Evolutionary conservation across 2,329 filamentous ascomycete genomes (phyloP).

Genomic region (Fusarium musae): DNA sequence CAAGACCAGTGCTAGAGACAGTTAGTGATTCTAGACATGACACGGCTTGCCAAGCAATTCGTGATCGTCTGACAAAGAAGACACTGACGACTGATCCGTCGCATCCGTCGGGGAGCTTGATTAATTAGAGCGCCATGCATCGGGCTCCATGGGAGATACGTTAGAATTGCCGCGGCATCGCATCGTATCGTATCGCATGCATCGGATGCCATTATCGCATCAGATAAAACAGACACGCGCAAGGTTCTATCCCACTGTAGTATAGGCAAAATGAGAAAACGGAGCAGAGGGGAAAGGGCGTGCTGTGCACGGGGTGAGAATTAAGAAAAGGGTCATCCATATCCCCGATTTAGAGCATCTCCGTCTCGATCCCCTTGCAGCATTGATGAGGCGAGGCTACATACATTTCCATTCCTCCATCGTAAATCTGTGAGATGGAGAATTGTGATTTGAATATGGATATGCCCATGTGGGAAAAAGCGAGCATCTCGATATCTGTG

Average conservation of each 20-base stretch:
- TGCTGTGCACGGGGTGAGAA: not conserved
- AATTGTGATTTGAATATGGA: not conserved
- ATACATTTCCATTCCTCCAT: slow-evolving; percentile 2
- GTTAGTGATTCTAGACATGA: not conserved
- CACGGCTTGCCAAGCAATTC: slow-evolving; percentile 15
- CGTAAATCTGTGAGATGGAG: not conserved
- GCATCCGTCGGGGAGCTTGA: slow-evolving; percentile 13
- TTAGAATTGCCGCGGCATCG: slow-evolving; percentile 24
- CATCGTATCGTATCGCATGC: not conserved
- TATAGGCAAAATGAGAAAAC: not conserved
- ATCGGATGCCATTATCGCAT: slow-evolving; percentile 1
- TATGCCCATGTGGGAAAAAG: not conserved
- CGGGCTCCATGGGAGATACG: not conserved
- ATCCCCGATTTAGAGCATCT: not conserved
- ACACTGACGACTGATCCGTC: slow-evolving; percentile 12
- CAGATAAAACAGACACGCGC: not conserved
- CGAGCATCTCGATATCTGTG: slow-evolving; percentile 21
- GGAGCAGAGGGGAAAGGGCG: not conserved
- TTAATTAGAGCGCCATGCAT: slow-evolving; percentile 10
- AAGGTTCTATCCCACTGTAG: not conserved
- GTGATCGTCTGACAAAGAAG: slow-evolving; percentile 32
- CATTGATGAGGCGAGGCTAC: slow-evolving; percentile 14
- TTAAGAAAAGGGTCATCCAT: not conserved
- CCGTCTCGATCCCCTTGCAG: slow-evolving; percentile 17
- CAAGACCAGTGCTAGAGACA: slow-evolving; percentile 2